Conservation (phyloP, 768 basidiomycete genomes). For the Boletus rubropictus region DNA sequence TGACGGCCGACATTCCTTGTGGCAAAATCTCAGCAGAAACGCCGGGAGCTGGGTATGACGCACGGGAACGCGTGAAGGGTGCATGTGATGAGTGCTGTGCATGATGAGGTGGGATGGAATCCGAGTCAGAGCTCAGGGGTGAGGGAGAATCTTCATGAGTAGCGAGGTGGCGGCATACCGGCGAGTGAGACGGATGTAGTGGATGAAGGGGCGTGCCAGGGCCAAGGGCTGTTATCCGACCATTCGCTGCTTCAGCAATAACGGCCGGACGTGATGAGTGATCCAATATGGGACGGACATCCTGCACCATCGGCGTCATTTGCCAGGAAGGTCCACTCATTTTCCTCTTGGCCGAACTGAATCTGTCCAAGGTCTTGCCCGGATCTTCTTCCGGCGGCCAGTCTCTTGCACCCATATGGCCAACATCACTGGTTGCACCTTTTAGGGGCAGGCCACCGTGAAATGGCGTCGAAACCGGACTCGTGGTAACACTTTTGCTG, state of each 20-base stretch:
- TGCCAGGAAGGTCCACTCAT: conserved; percentile 55
- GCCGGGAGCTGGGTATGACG: conserved; percentile 17
- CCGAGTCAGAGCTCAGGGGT: conserved; percentile 65
- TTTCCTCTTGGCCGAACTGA: conserved; percentile 36
- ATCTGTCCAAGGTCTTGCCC: conserved; percentile 22
- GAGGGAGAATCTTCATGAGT: conserved; percentile 61
- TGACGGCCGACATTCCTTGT: conserved; percentile 19
- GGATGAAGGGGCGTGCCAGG: conserved; percentile 35
- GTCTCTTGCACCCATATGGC: conserved; percentile 39
- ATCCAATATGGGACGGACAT: conserved; percentile 22
- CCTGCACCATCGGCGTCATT: conserved; percentile 39
- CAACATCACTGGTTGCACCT: conserved; percentile 32
- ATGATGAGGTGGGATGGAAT: conserved; percentile 32
- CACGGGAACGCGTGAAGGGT: conserved; percentile 24
- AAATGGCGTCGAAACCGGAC: conserved; percentile 48
- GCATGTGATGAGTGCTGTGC: conserved; percentile 29
- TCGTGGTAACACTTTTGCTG: conserved; percentile 65
- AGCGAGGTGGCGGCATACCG: conserved; percentile 29
- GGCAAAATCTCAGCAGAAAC: conserved; percentile 30
- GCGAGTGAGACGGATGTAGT: conserved; percentile 33
- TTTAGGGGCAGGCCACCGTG: conserved; percentile 23
- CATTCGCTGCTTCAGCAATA: conserved; percentile 12
- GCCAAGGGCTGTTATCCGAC: conserved; percentile 18
- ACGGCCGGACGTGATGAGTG: conserved; percentile 13
- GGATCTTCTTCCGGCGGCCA: conserved; percentile 26